Base-by-base conservation (phyloP, 495 filamentous ascomycete genomes). In the Aspergillus sclerotioniger region DNA sequence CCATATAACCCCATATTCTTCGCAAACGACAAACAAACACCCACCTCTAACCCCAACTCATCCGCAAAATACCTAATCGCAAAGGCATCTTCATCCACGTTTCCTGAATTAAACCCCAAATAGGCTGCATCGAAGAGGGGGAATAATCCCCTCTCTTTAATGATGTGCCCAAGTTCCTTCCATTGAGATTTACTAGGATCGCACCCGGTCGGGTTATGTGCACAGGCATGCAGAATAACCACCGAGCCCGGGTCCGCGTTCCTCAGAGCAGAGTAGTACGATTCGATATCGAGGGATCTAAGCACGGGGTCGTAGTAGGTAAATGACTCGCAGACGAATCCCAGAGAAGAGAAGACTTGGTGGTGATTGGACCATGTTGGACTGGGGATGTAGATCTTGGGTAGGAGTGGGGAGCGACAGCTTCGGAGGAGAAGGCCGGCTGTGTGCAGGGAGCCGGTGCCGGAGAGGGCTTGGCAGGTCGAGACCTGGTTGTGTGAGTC, bases 391-490 rank as follows among this genome's bases (percentile, higher is more conserved):
- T 70, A 71, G 28, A 75, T 58, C 37, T 62, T 70, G 1, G 68
- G 62, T 1, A 62, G n/a, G n/a, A n/a, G 54, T 8, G 58, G 53
- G 3, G 15, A 43, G 9, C 60, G 58, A 45, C 52, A 61, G n/a
- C 54, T 55, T 61, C 82, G 74, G 44, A 94, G 81, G 75, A 94
- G 88, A 54, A 89, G 79, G 52, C 85, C 90, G 50, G 90, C 90
- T 3, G 94, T 71, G 61, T 95, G 91, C 10, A 93, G 80, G 21
- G 91, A 88, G 45, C 91, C 91, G 17, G 91, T 95, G 56, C 91
- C 91, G 45, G 91, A 94, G 71, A 96, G 86, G 61, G 88, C 89
- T 70, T 90, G 88, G 10, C 68, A 72, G 1, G 65, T 67, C 19
- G 71, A 66, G 8, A 74, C 33, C 62, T 63, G 43, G 29, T 44